Evolutionary conservation across 768 basidiomycete species (phyloP), one percentile per base, ranked within the genome.

Genomic region (Cystobasidiopsis lactophilus): DNA sequence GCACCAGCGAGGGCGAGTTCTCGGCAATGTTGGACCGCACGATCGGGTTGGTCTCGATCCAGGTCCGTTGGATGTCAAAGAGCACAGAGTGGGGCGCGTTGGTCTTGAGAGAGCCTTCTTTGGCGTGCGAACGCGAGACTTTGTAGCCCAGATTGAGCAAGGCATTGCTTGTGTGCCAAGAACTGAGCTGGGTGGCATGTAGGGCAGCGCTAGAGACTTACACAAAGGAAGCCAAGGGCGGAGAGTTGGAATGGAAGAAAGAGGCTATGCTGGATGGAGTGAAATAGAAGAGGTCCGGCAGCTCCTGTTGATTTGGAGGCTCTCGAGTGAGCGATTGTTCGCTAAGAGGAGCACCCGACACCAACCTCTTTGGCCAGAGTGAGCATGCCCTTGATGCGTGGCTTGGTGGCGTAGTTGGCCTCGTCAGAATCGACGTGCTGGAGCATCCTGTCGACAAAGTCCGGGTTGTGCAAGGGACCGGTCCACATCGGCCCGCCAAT

Each of bases 401-500:
- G 60, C 16, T 75, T 72, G 0, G 89, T 95, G 10, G 80, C 79
- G 62, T 88, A 95, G 38, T 72, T 73, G 52, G 79, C 76, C 2
- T 51, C 44, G 21, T 23, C 19, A 10, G 30, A 10, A 18, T 54
- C 40, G 13, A 89, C 69, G 60, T 88, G 82, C 21, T 74, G 70
- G 29, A 93, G 69, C 14, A 91, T 78, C 57, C 75, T 75, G n/a
- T 68, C 64, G 4, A 85, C 72, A 60, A 95, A 98, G 5, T 69
- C 71, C 1, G 69, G 59, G 63, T 86, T 74, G 62, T 98, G 93
- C 23, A 98, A 67, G 1, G 80, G 76, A 1, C 80, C 88, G 4
- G 81, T 78, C 93, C 93, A 96, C 83, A 98, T 89, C 0, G 93
- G 93, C 1, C 93, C 93, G 19, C 82, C 85, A 33, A 88, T 64